These are phyloP conservation scores for Fraxinus albicans DNA, from an alignment of 305 asterid species.

Conservation along the genomic window DNA sequence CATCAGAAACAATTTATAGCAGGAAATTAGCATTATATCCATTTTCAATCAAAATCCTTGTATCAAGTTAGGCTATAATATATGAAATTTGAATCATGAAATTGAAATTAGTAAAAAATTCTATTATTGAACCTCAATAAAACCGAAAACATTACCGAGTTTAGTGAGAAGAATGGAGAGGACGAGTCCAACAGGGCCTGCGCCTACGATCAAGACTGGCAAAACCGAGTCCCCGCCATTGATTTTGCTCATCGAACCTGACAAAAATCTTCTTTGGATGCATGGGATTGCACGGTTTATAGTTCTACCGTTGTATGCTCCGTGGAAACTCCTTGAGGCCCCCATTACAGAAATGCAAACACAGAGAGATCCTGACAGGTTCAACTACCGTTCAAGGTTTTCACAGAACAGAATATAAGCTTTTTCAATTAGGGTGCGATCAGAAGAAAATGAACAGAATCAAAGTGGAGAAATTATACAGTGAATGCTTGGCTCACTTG, in stretches of 20 bases:
- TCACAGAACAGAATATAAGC: background rate
- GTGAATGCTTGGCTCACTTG: background rate
- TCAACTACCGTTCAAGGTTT: background rate
- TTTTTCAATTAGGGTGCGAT: background rate
- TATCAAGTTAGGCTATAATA: background rate
- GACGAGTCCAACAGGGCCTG: slow-evolving; percentile 92
- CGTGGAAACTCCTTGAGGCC: slow-evolving; percentile 29
- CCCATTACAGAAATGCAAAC: slow-evolving; percentile 33
- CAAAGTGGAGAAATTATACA: background rate
- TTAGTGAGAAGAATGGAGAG: slow-evolving; percentile 84
- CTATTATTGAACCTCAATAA: background rate
- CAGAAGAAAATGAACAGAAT: background rate
- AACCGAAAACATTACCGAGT: slow-evolving; percentile 46
- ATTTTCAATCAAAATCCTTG: slow-evolving; percentile 12
- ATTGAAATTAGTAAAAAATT: background rate
- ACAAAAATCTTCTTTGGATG: slow-evolving; percentile 39
- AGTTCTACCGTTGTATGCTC: slow-evolving; percentile 25
- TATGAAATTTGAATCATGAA: background rate
- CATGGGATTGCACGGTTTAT: slow-evolving; percentile 17
- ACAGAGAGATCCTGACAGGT: background rate
- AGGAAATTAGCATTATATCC: background rate
- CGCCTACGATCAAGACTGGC: slow-evolving; percentile 90
- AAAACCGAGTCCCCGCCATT: slow-evolving; percentile 39
- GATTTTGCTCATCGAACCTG: slow-evolving; percentile 26
- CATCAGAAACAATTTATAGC: slow-evolving; percentile 36